Base-by-base conservation (phyloP, 495 filamentous ascomycete genomes). In the Terfezia boudieri region DNA sequence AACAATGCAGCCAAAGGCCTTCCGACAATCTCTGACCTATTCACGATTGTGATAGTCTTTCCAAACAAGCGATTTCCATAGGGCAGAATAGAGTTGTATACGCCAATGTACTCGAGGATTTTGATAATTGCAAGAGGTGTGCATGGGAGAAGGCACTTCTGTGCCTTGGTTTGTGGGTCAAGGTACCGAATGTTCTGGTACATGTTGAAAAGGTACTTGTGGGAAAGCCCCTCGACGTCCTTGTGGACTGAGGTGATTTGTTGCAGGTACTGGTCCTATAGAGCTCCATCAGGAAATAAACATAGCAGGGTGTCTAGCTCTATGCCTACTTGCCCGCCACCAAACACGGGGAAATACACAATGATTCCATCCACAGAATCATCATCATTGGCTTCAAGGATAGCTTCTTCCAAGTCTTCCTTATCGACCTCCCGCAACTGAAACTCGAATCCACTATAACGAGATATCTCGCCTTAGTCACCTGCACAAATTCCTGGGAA, bases 161-260 rank as follows among this genome's bases (percentile, higher is more conserved):
- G 82, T 49, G 69, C 71, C 66, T 87, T 83, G 35, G 70, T 63
- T 17, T 79, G 77, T 11, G 75, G 70, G 71, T 98, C 90, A 37
- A 98, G 74, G 71, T 86, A 95, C 51, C 90, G 84, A 62, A 90
- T 77, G 70, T 98, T 98, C 72, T 95, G 83, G 72, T 95, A 98
- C 86, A 98, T 93, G 74, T 98, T 98, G 76, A 88, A 90, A 63
- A 95, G 81, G 70, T 95, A 90, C 56, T 76, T 80, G 66, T 95
- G 89, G 60, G 80, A 87, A 53, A 98, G 80, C 22, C 90, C 90
- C 63, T 98, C 90, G 55, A 98, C 90, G 60, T 98, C 90, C 69
- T 98, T 98, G 66, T 71, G 67, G 50, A 92, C 75, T 54, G 83
- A 75, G 22, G 93, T 85, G n/a, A 92, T 82, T 69, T 95, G 86